These are phyloP conservation scores for Pseudogymnoascus sp. DNA, from an alignment of 2,329 filamentous ascomycete genomes.

Conservation along the genomic window DNA sequence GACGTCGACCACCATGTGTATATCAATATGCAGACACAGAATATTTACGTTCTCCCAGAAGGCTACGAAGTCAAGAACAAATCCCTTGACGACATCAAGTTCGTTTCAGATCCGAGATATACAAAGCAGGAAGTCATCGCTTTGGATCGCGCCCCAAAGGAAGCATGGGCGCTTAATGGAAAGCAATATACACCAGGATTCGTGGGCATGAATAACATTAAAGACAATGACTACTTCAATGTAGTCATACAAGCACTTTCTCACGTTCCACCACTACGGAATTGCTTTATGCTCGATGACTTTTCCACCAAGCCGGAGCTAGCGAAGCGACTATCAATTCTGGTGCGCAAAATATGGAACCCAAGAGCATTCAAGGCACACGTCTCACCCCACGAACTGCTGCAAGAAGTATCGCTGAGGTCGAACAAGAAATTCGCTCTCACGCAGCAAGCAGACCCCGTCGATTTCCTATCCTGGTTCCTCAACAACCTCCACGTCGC, in stretches of 20 bases:
- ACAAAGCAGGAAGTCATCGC: slow-evolving; percentile 69
- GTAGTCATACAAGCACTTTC: slow-evolving; percentile 86
- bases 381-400: slow-evolving; percentile 91
- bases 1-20: slow-evolving; percentile 95
- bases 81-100: slow-evolving; percentile 95
- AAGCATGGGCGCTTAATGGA: slow-evolving; percentile 68
- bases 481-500: slow-evolving; percentile 90
- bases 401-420: slow-evolving; percentile 85
- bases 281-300: slow-evolving; percentile 84
- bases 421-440: slow-evolving; percentile 91
- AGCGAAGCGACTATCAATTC: slow-evolving; percentile 75
- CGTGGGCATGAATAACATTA: slow-evolving; percentile 99
- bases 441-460: slow-evolving; percentile 84
- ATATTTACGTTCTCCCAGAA: slow-evolving; percentile 86
- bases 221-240: slow-evolving; percentile 98
- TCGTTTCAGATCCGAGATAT: slow-evolving; percentile 87
- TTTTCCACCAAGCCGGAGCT: slow-evolving; percentile 69
- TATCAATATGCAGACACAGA: slow-evolving; percentile 93
- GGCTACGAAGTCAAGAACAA: slow-evolving; percentile 95
- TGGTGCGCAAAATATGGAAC: slow-evolving; percentile 98
- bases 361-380: slow-evolving; percentile 91
- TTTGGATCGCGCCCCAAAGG: slow-evolving; percentile 58
- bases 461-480: slow-evolving; percentile 96
- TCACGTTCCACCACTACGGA: slow-evolving; percentile 81
- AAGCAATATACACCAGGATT: slow-evolving; percentile 88